These are phyloP conservation scores for Ascochyta fabae DNA, from an alignment of 2,329 filamentous ascomycete genomes.

Conservation along the genomic window DNA sequence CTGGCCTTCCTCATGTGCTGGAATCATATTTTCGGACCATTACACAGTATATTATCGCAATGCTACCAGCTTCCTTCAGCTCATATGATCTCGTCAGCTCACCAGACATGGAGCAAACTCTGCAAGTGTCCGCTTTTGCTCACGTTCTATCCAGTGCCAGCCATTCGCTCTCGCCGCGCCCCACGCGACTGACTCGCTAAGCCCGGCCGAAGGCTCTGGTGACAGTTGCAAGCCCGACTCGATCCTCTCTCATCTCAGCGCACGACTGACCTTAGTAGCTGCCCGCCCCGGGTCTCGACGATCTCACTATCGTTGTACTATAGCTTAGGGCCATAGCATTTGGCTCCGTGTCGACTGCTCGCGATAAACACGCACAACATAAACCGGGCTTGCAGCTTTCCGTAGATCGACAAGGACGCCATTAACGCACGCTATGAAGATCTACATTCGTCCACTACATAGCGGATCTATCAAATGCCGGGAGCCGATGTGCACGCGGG, in stretches of 20 bases:
- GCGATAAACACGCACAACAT: neutral
- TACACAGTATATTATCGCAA: constrained; percentile 8
- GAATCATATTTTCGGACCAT: constrained; percentile 9
- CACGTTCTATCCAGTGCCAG: neutral
- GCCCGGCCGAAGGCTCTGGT: neutral
- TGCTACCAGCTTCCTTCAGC: neutral
- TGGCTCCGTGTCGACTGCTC: neutral
- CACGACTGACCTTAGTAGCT: neutral
- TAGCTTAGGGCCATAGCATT: neutral
- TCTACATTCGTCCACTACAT: neutral
- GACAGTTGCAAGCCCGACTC: neutral
- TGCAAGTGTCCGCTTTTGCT: neutral
- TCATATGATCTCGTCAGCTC: neutral
- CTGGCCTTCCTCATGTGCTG: constrained; percentile 12
- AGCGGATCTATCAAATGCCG: neutral
- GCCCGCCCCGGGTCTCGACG: neutral
- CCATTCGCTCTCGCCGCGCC: neutral
- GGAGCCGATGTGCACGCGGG: neutral
- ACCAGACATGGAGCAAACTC: neutral
- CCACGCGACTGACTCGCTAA: constrained; percentile 11
- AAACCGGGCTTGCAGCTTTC: neutral
- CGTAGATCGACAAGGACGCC: constrained; percentile 21
- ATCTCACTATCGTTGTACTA: neutral
- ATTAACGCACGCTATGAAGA: constrained; percentile 2
- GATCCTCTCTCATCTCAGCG: neutral